Evolutionary conservation across 305 asterid species (phyloP), one percentile per base, ranked within the genome.

Genomic region (Plantago coronopus): DNA sequence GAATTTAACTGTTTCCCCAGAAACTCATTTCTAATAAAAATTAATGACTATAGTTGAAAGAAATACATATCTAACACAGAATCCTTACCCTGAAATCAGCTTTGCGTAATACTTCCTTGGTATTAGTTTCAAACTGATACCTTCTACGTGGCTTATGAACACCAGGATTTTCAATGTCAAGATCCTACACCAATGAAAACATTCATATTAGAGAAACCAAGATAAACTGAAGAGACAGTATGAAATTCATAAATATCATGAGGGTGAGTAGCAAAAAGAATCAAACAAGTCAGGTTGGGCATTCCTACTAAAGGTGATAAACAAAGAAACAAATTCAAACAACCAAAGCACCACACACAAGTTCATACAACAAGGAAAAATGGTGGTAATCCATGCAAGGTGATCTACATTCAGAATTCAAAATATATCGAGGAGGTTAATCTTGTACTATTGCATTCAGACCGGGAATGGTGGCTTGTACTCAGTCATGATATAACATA

Each of bases 81-180:
- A 54, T 64, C 20, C 84, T 11, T 61, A 93, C 96, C 96, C 97
- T 83, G 85, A 91, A 91, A 81, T 85, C 97, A 64, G 98, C 95
- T 70, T 86, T 74, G 45, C 49, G 58, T 50, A 91, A 59, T 58
- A 83, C 94, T 78, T 91, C 98, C 64, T 76, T 69, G 2, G 97
- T 81, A 8, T 91, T 80, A 8, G 91, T 82, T 81, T 75, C 83
- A 71, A 91, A 83, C 71, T 80, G 83, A 6, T 4, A 3, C 79
- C 94, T 79, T 72, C 54, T 83, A 42, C 3, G 7, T 57, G 88
- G 85, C 70, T 74, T 84, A 23, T 75, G 85, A 57, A 75, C 85
- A 56, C 84, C 97, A 53, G 88, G 88, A 74, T 72, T 80, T 56
- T 61, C 76, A 75, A 88, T 74, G 78, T 91, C 91, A 65, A 88